Conservation (phyloP, 2,329 filamentous ascomycete species). For the Teratosphaeria nubilosa region DNA sequence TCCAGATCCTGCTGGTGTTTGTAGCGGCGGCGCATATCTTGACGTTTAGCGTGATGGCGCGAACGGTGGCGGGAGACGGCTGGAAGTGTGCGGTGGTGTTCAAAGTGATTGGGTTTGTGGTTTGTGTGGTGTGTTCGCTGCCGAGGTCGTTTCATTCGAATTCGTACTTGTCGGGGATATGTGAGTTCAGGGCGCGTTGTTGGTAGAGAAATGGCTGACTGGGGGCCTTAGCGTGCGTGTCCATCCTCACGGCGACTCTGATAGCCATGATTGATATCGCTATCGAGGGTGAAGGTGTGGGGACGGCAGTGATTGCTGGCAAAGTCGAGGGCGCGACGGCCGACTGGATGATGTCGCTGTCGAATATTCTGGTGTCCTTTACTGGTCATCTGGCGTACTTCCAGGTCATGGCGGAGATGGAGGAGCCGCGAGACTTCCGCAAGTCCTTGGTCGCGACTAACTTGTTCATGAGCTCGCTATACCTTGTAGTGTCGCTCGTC, state of each 20-base stretch:
- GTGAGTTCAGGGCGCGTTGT: slow-evolving; percentile 22
- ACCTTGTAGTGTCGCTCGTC: slow-evolving; percentile 54
- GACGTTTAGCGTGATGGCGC: slow-evolving; percentile 62
- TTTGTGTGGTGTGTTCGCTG: slow-evolving; percentile 50
- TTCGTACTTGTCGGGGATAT: slow-evolving; percentile 54
- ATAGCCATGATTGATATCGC: slow-evolving; percentile 59
- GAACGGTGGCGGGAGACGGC: slow-evolving; percentile 51
- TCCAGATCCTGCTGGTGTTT: slow-evolving; percentile 57
- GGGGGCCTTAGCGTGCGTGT: slow-evolving; percentile 29
- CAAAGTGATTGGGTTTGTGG: slow-evolving; percentile 47
- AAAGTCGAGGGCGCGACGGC: slow-evolving; percentile 37
- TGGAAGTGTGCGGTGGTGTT: slow-evolving; percentile 54
- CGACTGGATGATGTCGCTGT: slow-evolving; percentile 45
- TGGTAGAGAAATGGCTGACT: not conserved
- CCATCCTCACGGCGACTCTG: slow-evolving; percentile 51
- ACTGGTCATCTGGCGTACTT: slow-evolving; percentile 38
- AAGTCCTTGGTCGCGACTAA: not conserved
- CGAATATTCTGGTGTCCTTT: slow-evolving; percentile 60
- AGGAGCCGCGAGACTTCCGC: not conserved
- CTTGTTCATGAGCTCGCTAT: slow-evolving; percentile 24
- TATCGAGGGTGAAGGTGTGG: slow-evolving; percentile 32
- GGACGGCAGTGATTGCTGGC: slow-evolving; percentile 28
- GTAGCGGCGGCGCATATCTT: slow-evolving; percentile 59
- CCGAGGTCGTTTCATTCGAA: slow-evolving; percentile 55
- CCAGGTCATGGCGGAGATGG: not conserved